Percentiles rank a stretch among this genome's conserved stretches.
Evolutionary conservation across 2,329 filamentous ascomycete species (phyloP).

Genomic region (Leptosphaerulina australis): DNA sequence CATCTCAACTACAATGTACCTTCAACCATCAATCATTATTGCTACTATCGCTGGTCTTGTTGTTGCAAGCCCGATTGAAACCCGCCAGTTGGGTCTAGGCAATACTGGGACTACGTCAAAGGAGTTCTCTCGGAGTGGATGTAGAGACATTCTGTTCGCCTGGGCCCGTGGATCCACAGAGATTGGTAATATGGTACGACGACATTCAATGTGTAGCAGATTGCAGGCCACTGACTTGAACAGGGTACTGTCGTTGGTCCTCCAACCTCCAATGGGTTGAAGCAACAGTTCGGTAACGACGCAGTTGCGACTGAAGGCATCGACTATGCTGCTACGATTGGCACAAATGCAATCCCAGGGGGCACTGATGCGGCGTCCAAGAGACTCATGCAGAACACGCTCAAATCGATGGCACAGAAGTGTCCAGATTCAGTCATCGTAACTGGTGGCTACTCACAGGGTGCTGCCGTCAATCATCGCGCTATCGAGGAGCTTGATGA

Average conservation of each 20-base stretch:
- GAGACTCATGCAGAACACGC: constrained; percentile 29
- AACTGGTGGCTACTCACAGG: constrained; percentile 40
- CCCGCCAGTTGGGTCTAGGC: constrained; percentile 28
- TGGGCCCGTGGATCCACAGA: constrained; percentile 59
- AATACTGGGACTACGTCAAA: constrained; percentile 39
- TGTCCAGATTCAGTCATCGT: constrained; percentile 45
- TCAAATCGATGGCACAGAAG: constrained; percentile 34
- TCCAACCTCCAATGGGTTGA: constrained; percentile 40
- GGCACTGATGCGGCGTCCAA: constrained; percentile 34
- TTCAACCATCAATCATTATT: constrained; percentile 29
- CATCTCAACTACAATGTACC: constrained; percentile 29
- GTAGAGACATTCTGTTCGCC: constrained; percentile 54
- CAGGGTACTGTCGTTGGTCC: constrained; percentile 48
- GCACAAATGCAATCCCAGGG: constrained; percentile 40
- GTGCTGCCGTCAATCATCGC: constrained; percentile 46
- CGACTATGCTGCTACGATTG: constrained; percentile 37
- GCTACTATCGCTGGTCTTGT: constrained; percentile 31
- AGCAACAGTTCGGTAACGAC: constrained; percentile 31
- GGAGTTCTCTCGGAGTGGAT: constrained; percentile 50
- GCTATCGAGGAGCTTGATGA: constrained; percentile 38
- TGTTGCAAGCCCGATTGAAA: constrained; percentile 31
- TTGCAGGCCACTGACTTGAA: constrained; percentile 18
- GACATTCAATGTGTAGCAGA: constrained; percentile 20
- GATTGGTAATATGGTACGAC: constrained; percentile 55
- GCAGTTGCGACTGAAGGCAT: constrained; percentile 44